Conservation (phyloP, 1,284 basidiomycete genomes). For the Tremellales sp. region DNA sequence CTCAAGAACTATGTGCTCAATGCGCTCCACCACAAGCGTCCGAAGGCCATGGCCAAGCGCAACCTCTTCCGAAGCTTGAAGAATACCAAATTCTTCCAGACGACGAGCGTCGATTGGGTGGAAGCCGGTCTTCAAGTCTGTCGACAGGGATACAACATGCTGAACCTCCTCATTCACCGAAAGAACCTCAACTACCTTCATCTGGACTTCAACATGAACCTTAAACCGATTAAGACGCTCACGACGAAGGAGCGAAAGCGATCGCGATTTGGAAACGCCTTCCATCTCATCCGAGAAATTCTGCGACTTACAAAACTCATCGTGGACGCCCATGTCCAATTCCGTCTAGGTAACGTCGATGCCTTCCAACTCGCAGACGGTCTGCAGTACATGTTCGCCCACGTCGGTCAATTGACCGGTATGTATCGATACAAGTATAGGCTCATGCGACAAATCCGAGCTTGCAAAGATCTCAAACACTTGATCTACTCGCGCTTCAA, state of each 20-base stretch:
- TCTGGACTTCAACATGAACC: slow-evolving; percentile 53
- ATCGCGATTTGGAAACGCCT: slow-evolving; percentile 99
- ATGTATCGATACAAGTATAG: slow-evolving; percentile 91
- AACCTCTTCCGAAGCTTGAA: slow-evolving; percentile 94
- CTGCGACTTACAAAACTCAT: slow-evolving; percentile 95
- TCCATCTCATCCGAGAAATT: slow-evolving; percentile 94
- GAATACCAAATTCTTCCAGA: slow-evolving; percentile 99
- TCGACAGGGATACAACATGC: slow-evolving; percentile 98
- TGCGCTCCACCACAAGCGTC: slow-evolving; percentile 78
- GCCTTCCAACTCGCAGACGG: slow-evolving; percentile 99
- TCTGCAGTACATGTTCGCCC: slow-evolving; percentile 94
- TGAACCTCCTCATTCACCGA: slow-evolving; percentile 96
- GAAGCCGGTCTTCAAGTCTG: slow-evolving; percentile 98
- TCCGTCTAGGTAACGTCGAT: slow-evolving; percentile 96
- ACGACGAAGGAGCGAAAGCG: slow-evolving; percentile 99
- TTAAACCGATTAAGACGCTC: slow-evolving; percentile 95
- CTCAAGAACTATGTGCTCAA: slow-evolving; percentile 96
- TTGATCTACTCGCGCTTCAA: slow-evolving; percentile 78
- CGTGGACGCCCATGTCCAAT: slow-evolving; percentile 98
- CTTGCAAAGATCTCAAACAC: slow-evolving; percentile 99
- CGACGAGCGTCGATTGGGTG: slow-evolving; percentile 96
- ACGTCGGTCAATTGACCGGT: slow-evolving; percentile 95
- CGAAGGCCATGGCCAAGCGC: slow-evolving; percentile 98
- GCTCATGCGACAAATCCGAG: slow-evolving; percentile 98
- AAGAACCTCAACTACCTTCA: slow-evolving; percentile 92